These are phyloP conservation scores for Leccinum rimulosum DNA, from an alignment of 768 basidiomycete genomes.

Conservation along the genomic window DNA sequence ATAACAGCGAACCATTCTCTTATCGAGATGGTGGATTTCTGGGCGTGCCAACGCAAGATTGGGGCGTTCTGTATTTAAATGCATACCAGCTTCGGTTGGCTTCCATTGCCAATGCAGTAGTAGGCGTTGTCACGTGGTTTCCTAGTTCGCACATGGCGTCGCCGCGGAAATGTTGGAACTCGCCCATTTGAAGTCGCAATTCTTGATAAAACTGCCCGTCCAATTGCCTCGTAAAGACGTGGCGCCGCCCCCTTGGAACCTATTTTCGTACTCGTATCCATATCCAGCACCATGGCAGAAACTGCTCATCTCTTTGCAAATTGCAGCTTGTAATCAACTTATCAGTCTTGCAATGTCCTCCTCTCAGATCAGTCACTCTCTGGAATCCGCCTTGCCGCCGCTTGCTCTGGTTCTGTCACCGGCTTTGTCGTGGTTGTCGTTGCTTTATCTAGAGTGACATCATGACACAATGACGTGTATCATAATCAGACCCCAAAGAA, in stretches of 20 bases:
- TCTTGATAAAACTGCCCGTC: constrained; percentile 36
- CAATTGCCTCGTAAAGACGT: constrained; percentile 58
- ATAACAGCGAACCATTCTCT: not conserved
- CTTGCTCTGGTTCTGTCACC: constrained; percentile 73
- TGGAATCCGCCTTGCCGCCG: constrained; percentile 74
- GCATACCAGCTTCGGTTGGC: not conserved
- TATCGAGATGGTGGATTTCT: not conserved
- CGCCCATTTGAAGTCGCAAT: constrained; percentile 94
- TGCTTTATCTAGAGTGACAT: not conserved
- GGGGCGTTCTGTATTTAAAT: not conserved
- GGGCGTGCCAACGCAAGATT: not conserved
- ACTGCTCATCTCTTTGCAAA: constrained; percentile 82
- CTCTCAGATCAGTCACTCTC: constrained; percentile 40
- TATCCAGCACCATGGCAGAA: constrained; percentile 85
- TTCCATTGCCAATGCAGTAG: too few relatives aligned
- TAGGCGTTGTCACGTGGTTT: too few relatives aligned
- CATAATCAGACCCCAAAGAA: constrained; percentile 76
- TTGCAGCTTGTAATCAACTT: constrained; percentile 55
- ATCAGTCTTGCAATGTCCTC: constrained; percentile 19
- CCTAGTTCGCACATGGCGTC: constrained; percentile 48
- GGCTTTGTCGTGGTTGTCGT: constrained; percentile 75
- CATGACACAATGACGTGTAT: constrained; percentile 3
- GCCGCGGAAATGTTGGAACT: constrained; percentile 80
- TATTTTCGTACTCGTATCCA: constrained; percentile 33
- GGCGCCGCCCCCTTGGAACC: constrained; percentile 33